Evolutionary conservation across 2,329 filamentous ascomycete genomes (phyloP), one percentile per base, ranked within the genome.

Genomic region (Sclerotinia trifoliorum): DNA sequence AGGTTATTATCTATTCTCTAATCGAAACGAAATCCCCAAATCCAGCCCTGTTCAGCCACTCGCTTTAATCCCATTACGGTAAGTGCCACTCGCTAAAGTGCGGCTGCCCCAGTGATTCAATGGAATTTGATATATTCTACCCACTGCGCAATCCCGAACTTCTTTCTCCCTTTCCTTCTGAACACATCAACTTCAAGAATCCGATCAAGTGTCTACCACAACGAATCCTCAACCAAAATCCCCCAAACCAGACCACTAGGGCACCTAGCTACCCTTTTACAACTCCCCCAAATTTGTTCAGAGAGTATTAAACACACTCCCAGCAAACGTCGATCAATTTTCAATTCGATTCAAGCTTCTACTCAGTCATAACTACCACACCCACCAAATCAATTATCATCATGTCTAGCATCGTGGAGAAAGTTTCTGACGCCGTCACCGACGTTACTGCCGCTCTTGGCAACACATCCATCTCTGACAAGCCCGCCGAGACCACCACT

Each of bases 221-320:
- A 71, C 74, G 65, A 68, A 68, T 54, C 57, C 67, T 71, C 67
- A 71, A 70, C 73, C 72, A 74, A 76, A 63, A 54, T 78, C 77
- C 77, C 78, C 78, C 80, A 81, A 79, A 70, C 74, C 71, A 74
- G 73, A 72, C 71, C 80, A 83, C 90, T 93, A 93, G 91, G 91
- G 91, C 91, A 92, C 90, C 82, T 87, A 93, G 91, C 91, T 91
- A 93, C 91, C 91, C 91, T 93, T 84, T 82, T 80, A 82, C 81
- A 82, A 82, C 81, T 82, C 83, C 84, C 86, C 84, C 85, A 86
- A 85, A 62, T 68, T 88, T 89, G 85, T 86, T 86, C 85, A 88
- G 90, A 66, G 65, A 66, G 65, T 88, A 91, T 89, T 78, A 77
- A 54, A 79, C 74, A 74, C 75, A 35, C 73, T 76, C 72, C 76